Evolutionary conservation across 2,329 filamentous ascomycete genomes (phyloP).

Genomic region (Penicillium aurantiogriseum): DNA sequence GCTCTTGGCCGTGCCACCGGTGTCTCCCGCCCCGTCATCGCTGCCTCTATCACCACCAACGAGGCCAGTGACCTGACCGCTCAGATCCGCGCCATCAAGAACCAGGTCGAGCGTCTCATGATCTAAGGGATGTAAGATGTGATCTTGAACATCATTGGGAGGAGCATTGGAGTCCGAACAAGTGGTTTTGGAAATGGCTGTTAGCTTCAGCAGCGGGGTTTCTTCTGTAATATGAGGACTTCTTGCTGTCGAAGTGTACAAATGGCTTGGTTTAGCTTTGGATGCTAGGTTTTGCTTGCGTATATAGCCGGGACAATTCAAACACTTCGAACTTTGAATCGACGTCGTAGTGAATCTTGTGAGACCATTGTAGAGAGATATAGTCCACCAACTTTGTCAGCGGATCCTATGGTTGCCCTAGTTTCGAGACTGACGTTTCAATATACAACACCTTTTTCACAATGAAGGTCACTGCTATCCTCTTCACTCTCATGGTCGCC

Average conservation of each 20-base stretch:
- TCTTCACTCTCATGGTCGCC: no score
- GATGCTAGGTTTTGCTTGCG: background rate
- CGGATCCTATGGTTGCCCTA: background rate
- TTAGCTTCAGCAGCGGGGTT: background rate
- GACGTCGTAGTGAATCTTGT: background rate
- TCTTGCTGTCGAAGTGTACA: background rate
- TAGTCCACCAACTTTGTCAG: background rate
- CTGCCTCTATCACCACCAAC: constrained; percentile 85
- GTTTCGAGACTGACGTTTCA: background rate
- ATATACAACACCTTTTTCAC: no score
- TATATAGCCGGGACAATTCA: constrained; percentile 3
- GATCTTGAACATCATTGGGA: background rate
- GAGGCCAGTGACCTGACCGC: constrained; percentile 82
- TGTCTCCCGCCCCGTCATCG: constrained; percentile 84
- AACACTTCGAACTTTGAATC: constrained; percentile 4
- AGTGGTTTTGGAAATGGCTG: background rate
- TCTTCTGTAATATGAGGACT: background rate
- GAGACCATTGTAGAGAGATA: background rate
- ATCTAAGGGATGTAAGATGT: constrained; percentile 9
- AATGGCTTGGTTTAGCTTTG: background rate
- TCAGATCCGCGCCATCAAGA: constrained; percentile 85
- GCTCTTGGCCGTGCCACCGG: constrained; percentile 86
- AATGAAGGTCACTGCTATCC: no score
- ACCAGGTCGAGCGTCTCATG: constrained; percentile 65
- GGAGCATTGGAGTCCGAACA: background rate